Conservation (phyloP, 2,329 filamentous ascomycete species). For the Paraphoma sp. region DNA sequence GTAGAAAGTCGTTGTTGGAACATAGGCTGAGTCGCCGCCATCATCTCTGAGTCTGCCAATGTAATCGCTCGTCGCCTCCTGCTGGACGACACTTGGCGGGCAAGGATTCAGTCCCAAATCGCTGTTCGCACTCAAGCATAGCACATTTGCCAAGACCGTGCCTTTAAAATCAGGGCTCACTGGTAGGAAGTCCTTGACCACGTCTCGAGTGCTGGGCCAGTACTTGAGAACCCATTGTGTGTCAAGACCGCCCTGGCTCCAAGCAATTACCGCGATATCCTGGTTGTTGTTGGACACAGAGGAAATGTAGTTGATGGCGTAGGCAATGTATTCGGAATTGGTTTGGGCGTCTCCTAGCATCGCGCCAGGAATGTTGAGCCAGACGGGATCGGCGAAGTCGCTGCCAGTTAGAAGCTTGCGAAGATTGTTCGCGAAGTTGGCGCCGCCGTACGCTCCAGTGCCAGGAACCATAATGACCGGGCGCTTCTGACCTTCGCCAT, state of each 20-base stretch:
- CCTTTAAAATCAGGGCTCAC: conserved; percentile 63
- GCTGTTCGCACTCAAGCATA: conserved; percentile 23
- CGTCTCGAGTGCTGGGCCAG: conserved; percentile 58
- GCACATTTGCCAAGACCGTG: conserved; percentile 47
- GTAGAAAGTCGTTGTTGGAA: conserved; percentile 63
- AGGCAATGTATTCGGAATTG: conserved; percentile 63
- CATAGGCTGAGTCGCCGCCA: conserved; percentile 60
- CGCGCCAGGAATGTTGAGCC: conserved; percentile 61
- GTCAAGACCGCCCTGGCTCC: conserved; percentile 63
- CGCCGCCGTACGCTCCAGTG: conserved; percentile 58
- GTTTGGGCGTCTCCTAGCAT: conserved; percentile 58
- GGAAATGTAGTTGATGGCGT: conserved; percentile 64
- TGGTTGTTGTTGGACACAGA: conserved; percentile 35
- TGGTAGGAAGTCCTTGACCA: conserved; percentile 59
- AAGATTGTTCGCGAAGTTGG: conserved; percentile 56
- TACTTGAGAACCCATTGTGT: conserved; percentile 66
- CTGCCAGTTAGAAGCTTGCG: conserved; percentile 54
- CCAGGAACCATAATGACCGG: conserved; percentile 63
- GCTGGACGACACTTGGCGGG: conserved; percentile 56
- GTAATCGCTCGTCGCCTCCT: conserved; percentile 54
- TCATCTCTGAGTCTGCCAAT: conserved; percentile 51
- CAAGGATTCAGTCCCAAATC: conserved; percentile 33
- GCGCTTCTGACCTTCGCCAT: conserved; percentile 47
- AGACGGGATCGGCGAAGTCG: conserved; percentile 50
- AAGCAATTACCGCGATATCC: conserved; percentile 53